Conservation (phyloP, 192 early-diverging fungal genomes). For the Coemansia sp. region DNA sequence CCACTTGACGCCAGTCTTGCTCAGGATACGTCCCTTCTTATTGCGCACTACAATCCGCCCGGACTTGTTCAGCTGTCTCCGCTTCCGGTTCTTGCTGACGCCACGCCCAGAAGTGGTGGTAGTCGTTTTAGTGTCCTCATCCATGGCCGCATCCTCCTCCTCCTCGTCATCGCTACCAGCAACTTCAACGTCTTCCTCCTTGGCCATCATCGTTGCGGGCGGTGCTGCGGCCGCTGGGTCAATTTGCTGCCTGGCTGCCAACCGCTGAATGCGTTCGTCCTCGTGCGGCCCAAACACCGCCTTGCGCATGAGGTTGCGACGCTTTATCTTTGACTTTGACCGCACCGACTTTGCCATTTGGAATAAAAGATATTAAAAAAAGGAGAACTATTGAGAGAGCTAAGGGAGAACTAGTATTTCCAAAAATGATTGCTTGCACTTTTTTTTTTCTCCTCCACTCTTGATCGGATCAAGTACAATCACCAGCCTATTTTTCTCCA, state of each 20-base stretch:
- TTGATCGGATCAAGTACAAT: slow-evolving; percentile 10
- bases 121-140: not conserved
- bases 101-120: not conserved
- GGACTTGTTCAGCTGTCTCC: slow-evolving; percentile 1
- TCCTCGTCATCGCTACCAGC: not conserved
- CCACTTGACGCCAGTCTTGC: slow-evolving; percentile 23
- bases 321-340: slow-evolving; percentile 47
- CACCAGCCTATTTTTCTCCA: not conserved
- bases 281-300: slow-evolving; percentile 43
- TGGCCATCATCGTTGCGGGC: slow-evolving; percentile 12
- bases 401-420: not conserved
- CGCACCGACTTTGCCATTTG: slow-evolving; percentile 42
- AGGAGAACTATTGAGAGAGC: not conserved
- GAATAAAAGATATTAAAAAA: not conserved
- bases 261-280: slow-evolving; percentile 44
- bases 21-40: slow-evolving; percentile 35
- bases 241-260: slow-evolving; percentile 40
- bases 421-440: not conserved
- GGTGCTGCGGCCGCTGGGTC: slow-evolving; percentile 3
- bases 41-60: slow-evolving; percentile 18
- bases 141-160: slow-evolving; percentile 7
- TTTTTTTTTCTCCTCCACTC: slow-evolving; percentile 2
- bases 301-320: slow-evolving; percentile 37
- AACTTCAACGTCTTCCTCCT: not conserved
- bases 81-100: slow-evolving; percentile 10